phyloP scores from a whole-genome alignment of 2,329 filamentous ascomycete species.

The Ceratocystis ficicola region DNA sequence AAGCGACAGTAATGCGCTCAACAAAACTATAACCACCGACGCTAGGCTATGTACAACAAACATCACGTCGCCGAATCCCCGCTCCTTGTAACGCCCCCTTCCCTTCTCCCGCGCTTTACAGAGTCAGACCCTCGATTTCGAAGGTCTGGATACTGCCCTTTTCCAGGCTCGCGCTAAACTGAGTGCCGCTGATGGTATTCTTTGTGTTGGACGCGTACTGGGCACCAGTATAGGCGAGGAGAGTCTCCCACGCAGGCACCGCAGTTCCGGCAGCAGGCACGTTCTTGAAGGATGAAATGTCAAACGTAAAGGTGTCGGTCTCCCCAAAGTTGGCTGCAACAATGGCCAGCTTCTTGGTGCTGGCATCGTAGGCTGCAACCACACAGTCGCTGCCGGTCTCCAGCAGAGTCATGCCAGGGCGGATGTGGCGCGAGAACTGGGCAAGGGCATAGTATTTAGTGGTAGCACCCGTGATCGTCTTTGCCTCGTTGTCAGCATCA shows the following conservation, averaged over 20 bases:
- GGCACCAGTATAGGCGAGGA: constrained; percentile 29
- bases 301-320: constrained; percentile 31
- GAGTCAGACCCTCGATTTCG: constrained; percentile 28
- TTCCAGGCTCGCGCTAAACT: constrained; percentile 31
- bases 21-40: background rate
- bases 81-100: too few relatives aligned
- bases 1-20: background rate
- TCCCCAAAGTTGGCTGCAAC: constrained; percentile 33
- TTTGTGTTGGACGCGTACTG: constrained; percentile 29
- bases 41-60: background rate
- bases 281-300: constrained; percentile 30
- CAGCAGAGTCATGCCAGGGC: constrained; percentile 32
- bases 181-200: constrained; percentile 29
- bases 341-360: constrained; percentile 30
- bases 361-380: constrained; percentile 32
- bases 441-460: constrained; percentile 35
- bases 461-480: constrained; percentile 27
- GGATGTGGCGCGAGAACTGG: constrained; percentile 34
- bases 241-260: constrained; percentile 31
- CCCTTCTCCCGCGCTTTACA: constrained; percentile 18
- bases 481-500: constrained; percentile 31
- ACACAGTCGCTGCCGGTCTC: constrained; percentile 28
- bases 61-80: too few relatives aligned
- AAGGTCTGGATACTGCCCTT: constrained; percentile 32
- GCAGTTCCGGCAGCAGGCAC: constrained; percentile 27